Evolutionary conservation across 345 rosid species (phyloP).

Genomic region (Aethionema arabicum): DNA sequence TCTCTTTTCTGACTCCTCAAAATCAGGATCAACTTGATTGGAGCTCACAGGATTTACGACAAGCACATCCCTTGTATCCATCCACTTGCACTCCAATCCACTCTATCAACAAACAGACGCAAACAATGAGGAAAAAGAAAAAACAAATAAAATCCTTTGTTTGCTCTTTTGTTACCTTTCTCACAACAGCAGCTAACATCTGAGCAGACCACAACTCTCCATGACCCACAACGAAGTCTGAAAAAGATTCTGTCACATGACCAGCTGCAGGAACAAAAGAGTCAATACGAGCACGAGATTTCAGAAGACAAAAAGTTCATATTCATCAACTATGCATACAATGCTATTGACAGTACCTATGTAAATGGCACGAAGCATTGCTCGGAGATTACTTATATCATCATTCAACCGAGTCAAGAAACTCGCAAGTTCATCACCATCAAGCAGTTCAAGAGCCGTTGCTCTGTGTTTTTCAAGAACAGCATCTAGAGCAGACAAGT

Average conservation of each 20-base stretch:
- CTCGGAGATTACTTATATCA: slow-evolving; percentile 81
- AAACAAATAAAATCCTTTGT: background rate
- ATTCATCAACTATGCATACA: background rate
- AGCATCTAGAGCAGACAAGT: slow-evolving; percentile 62
- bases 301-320: background rate
- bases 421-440: slow-evolving; percentile 62
- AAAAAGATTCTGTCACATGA: slow-evolving; percentile 92
- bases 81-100: slow-evolving; percentile 78
- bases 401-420: slow-evolving; percentile 67
- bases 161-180: slow-evolving; percentile 48
- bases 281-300: slow-evolving; percentile 16
- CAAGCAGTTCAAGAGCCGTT: slow-evolving; percentile 75
- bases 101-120: slow-evolving; percentile 44
- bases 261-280: slow-evolving; percentile 65
- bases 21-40: slow-evolving; percentile 94
- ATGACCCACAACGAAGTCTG: slow-evolving; percentile 94
- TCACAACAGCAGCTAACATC: slow-evolving; percentile 72
- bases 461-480: slow-evolving; percentile 76
- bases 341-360: slow-evolving; percentile 45
- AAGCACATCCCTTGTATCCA: slow-evolving; percentile 96
- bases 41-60: slow-evolving; percentile 79
- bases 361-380: slow-evolving; percentile 96
- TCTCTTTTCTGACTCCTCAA: slow-evolving; percentile 63
- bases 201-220: slow-evolving; percentile 99
- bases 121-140: slow-evolving; percentile 4